A percentile compares a stretch with the other conserved stretches of the same genome.
phyloP scores from a whole-genome alignment of 2,329 filamentous ascomycete genomes.

The Metarhizium anisopliae region DNA sequence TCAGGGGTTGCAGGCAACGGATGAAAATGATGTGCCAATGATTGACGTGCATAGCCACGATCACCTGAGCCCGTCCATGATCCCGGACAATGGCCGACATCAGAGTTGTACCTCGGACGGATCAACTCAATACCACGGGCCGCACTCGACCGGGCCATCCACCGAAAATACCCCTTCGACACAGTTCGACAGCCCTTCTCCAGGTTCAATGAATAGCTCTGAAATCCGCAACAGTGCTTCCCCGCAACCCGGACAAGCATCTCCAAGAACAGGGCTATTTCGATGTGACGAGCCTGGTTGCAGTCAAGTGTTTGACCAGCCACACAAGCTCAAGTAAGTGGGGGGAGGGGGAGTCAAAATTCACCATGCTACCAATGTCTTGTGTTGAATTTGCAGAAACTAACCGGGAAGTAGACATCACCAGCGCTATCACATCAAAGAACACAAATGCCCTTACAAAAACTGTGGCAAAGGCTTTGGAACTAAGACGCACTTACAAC shows the following conservation, averaged over 20 bases:
- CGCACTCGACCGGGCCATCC: conserved; percentile 30
- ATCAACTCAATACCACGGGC: conserved; percentile 31
- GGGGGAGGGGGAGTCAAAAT: not conserved
- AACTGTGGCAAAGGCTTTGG: conserved; percentile 49
- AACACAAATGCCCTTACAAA: conserved; percentile 46
- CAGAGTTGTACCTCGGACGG: conserved; percentile 29
- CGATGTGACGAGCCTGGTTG: conserved; percentile 29
- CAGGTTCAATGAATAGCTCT: conserved; percentile 26
- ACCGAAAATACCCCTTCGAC: conserved; percentile 39
- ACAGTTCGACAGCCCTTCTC: conserved; percentile 32
- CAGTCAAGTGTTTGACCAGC: conserved; percentile 41
- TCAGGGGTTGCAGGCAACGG: conserved; percentile 8
- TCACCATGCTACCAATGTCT: not conserved
- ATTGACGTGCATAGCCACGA: conserved; percentile 16
- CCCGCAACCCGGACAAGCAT: conserved; percentile 19
- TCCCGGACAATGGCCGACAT: conserved; percentile 17
- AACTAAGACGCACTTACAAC: conserved; percentile 52
- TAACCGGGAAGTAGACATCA: conserved; percentile 37
- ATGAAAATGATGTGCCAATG: conserved; percentile 15
- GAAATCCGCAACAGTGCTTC: conserved; percentile 29
- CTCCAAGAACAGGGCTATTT: conserved; percentile 20
- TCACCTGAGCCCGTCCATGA: conserved; percentile 14
- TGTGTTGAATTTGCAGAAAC: not conserved
- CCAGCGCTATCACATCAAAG: conserved; percentile 51
- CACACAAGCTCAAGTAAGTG: conserved; percentile 49